Percentiles rank a stretch among this genome's conserved stretches.
Conservation (phyloP, 2,329 filamentous ascomycete genomes). For the Lojkania enalia region DNA sequence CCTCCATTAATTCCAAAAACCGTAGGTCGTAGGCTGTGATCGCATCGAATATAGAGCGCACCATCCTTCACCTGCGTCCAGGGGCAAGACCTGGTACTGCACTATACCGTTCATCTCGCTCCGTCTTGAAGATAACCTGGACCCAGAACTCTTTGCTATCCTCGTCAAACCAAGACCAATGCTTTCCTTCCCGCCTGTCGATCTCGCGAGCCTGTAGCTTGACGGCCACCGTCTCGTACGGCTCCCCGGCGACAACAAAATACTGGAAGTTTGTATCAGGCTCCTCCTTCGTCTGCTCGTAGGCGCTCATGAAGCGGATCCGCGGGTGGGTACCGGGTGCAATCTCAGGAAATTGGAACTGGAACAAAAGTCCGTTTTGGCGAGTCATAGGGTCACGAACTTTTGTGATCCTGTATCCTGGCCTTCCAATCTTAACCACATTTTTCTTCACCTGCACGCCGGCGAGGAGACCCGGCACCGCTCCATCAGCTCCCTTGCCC, state of each 20-base stretch:
- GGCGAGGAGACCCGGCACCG: conserved; percentile 77
- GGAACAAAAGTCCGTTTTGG: conserved; percentile 91
- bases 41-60: background rate
- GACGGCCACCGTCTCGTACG: conserved; percentile 96
- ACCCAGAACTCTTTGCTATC: conserved; percentile 98
- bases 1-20: background rate
- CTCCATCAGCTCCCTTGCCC: conserved; percentile 69
- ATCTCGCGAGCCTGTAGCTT: conserved; percentile 94
- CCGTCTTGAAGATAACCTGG: conserved; percentile 97
- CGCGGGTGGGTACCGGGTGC: conserved; percentile 73
- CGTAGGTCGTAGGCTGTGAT: background rate
- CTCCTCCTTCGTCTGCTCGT: conserved; percentile 92
- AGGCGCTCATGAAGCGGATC: conserved; percentile 97
- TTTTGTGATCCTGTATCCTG: conserved; percentile 98
- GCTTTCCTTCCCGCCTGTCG: conserved; percentile 82
- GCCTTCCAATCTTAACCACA: conserved; percentile 90
- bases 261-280: conserved; percentile 93
- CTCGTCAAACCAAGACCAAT: conserved; percentile 94
- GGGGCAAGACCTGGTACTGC: conserved; percentile 67
- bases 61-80: conserved; percentile 35
- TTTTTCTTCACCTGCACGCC: conserved; percentile 70
- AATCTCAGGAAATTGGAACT: conserved; percentile 94
- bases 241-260: conserved; percentile 90
- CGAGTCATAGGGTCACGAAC: conserved; percentile 84
- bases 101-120: conserved; percentile 86